A percentile compares a stretch with the other conserved stretches of the same genome.
Conservation (phyloP, 1,284 basidiomycete species). For the Fomitopsis betulina region DNA sequence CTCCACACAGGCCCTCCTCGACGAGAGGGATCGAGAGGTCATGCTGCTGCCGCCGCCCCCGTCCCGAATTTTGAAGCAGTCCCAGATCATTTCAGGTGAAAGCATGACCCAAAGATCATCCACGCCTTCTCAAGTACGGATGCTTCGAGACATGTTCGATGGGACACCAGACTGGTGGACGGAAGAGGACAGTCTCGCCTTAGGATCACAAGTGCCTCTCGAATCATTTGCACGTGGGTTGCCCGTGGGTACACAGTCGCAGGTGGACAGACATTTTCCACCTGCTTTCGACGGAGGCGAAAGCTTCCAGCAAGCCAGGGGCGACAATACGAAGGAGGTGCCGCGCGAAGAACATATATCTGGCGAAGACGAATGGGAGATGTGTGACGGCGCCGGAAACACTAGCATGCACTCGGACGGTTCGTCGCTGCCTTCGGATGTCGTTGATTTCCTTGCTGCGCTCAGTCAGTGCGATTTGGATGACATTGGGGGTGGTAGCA, state of each 20-base stretch:
- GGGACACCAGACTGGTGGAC: neutral
- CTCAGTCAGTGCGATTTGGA: neutral
- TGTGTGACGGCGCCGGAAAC: slow-evolving; percentile 6
- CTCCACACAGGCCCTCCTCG: slow-evolving; percentile 20
- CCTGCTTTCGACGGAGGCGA: neutral
- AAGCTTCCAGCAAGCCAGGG: no score
- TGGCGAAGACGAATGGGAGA: neutral
- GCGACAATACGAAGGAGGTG: neutral
- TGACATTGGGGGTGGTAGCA: neutral
- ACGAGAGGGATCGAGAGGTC: neutral
- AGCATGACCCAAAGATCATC: neutral
- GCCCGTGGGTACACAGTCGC: neutral
- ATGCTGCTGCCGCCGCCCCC: neutral
- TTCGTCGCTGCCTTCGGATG: slow-evolving; percentile 1
- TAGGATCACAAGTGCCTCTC: neutral
- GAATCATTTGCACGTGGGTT: neutral
- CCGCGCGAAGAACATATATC: no score
- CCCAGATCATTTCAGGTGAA: neutral
- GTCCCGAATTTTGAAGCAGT: neutral
- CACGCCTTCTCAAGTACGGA: neutral
- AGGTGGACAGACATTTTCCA: neutral
- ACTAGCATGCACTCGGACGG: neutral
- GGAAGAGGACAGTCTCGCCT: neutral
- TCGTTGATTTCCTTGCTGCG: slow-evolving; percentile 1
- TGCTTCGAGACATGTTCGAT: neutral